A percentile compares a stretch with the other conserved stretches of the same genome.
phyloP scores from a whole-genome alignment of 164 flowering plant species.

The Akebia trifoliata region DNA sequence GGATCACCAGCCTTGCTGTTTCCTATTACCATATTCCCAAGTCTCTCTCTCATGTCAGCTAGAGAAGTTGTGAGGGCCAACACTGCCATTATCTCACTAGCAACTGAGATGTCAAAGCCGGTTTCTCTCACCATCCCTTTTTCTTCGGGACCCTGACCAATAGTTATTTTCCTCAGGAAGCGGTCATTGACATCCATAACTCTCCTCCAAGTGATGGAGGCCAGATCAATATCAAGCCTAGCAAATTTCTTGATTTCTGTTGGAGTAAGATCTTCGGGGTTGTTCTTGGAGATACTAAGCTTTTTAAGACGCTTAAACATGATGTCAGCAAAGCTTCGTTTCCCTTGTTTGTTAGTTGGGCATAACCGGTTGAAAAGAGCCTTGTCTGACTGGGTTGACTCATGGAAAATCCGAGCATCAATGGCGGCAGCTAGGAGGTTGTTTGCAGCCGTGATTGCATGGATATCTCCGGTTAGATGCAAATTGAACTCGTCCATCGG shows the following conservation, averaged over 20 bases:
- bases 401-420: constrained; percentile 91
- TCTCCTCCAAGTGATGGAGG: constrained; percentile 90
- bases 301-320: constrained; percentile 87
- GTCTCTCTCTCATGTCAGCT: constrained; percentile 93
- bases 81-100: constrained; percentile 99
- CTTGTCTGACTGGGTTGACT: constrained; percentile 83
- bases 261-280: constrained; percentile 82
- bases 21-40: constrained; percentile 93
- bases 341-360: constrained; percentile 84
- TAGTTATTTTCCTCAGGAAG: constrained; percentile 77
- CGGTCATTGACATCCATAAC: constrained; percentile 98
- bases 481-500: constrained; percentile 99
- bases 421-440: constrained; percentile 98
- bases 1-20: constrained; percentile 94
- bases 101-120: constrained; percentile 98
- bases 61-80: constrained; percentile 92
- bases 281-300: constrained; percentile 74
- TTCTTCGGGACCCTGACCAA: constrained; percentile 98
- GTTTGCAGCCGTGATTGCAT: constrained; percentile 99
- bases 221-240: constrained; percentile 93
- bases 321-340: constrained; percentile 57
- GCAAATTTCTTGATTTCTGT: constrained; percentile 76
- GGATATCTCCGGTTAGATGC: constrained; percentile 94
- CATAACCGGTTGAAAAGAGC: constrained; percentile 89
- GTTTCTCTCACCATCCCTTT: constrained; percentile 97